Evolutionary conservation across 371 early-diverging fungal species (phyloP), one percentile per base, ranked within the genome.

Genomic region (Rhizopus arrhizus): DNA sequence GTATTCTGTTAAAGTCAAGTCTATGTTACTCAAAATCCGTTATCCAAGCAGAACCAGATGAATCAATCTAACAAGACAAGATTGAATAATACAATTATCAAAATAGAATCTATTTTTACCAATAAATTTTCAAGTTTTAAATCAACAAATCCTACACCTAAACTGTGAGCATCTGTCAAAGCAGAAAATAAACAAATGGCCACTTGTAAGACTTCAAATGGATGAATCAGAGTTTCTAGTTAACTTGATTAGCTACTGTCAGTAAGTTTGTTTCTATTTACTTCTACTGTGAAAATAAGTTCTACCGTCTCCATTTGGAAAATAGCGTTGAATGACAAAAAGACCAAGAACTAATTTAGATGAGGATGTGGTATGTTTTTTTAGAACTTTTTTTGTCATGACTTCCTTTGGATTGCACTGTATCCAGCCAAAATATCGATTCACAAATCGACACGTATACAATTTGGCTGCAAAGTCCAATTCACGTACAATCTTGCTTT

Each of bases 41-140:
- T 2, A 77, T 10, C 64, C 66, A 77, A 3, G 66, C 70, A 11
- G 72, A 47, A 4, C 77, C 74, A 15, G 59, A 45, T 8, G 63
- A 35, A 32, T 73, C 74, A 33, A 74, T 64, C 64, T 69, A 46
- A 45, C 35, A 13, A 40, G 3, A 22, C 35, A 40, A 46, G 29
- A 38, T 13, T 41, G 12, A 29, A 49, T n/a, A 13, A 28, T 41
- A n/a, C 2, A 31, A 4, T 22, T 40, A 28, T n/a, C 29, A 42
- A n/a, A 42, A 2, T 11, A 29, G 22, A 42, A 3, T 12, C 13
- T 15, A 12, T 12, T 29, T 56, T 51, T 55, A 71, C 70, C 56
- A 77, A 36, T 8, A 74, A 68, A 48, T 77, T 77, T 33, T 77
- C 77, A 5, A 74, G 42, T 41, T 77, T 77, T 3, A 77, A 41